phyloP scores from a whole-genome alignment of 2,329 filamentous ascomycete species.

The Cercospora sp. region DNA sequence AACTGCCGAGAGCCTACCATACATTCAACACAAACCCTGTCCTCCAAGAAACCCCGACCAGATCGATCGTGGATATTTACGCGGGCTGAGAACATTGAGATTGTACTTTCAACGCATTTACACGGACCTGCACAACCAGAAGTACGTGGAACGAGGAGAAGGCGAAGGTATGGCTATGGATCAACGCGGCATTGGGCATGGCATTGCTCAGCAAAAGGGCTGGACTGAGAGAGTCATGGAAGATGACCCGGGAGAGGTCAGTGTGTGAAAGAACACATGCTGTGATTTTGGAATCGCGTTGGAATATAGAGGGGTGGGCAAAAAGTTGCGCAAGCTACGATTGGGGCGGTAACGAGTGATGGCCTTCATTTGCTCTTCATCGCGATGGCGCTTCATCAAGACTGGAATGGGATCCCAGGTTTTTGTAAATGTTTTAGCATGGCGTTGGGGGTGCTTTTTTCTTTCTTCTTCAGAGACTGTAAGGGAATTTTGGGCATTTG shows the following conservation, averaged over 20 bases:
- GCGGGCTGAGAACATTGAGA: constrained; percentile 74
- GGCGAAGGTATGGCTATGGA: constrained; percentile 41
- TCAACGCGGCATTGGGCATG: constrained; percentile 29
- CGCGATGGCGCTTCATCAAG: neutral
- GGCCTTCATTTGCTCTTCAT: neutral
- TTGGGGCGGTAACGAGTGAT: neutral
- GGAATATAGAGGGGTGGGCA: neutral
- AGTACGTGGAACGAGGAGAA: constrained; percentile 37
- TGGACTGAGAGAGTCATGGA: constrained; percentile 26
- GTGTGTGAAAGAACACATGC: constrained; percentile 14
- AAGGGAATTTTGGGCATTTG: constrained; percentile 48
- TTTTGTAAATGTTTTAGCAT: constrained; percentile 17
- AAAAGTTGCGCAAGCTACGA: constrained; percentile 1
- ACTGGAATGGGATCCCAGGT: neutral
- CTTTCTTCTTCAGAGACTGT: neutral
- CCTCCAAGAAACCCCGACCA: constrained; percentile 78
- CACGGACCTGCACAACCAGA: constrained; percentile 60
- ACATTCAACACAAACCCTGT: constrained; percentile 52
- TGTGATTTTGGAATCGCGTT: neutral
- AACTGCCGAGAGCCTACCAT: constrained; percentile 74
- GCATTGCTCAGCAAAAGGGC: constrained; percentile 28
- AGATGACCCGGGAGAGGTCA: constrained; percentile 27
- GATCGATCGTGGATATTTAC: constrained; percentile 84
- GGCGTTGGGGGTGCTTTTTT: constrained; percentile 21
- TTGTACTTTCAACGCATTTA: constrained; percentile 87